Base-by-base conservation (phyloP, 1,139 yeast genomes). In the Yamadazyma blattariae region DNA sequence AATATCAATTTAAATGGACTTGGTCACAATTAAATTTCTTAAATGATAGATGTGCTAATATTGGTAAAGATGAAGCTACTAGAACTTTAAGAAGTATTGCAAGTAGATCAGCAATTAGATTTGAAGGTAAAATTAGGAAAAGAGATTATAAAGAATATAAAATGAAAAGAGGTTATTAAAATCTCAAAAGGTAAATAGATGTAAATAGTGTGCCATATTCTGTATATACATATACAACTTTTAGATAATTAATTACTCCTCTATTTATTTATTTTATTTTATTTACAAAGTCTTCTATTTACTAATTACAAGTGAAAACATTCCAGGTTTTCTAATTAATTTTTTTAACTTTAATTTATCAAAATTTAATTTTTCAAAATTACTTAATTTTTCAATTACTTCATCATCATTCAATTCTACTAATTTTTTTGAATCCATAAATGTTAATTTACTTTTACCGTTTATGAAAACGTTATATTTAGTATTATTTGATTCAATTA, bases 1-100 rank as follows among this genome's bases (percentile, higher is more conserved):
- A 76, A 42, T 76, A 74, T 30, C 80, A 79, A 47, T 85, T 86
- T 56, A 64, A 71, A 25, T 89, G 97, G 97, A 71, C 73, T 1
- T 79, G 80, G 68, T 64, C 64, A 32, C 74, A 76, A 47, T 59
- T 82, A 30, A 72, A 69, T 34, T 56, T 61, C 7, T 57, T 83
- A 13, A 65, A 76, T 46, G 47, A 50, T 2, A 70, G 72, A 2
- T 74, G 85, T 12, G 64, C 64, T 3, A 63, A 64, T 5, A 48
- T 76, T 23, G 90, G 86, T 1, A 71, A 75, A 42, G 59, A 56
- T 4, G 56, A 52, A 14, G 59, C 63, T 7, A 63, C 70, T 10
- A 43, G 50, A 12, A 61, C 67, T 1, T 56, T 74, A 10, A 56
- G 71, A 35, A 63, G 61, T 9, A 59, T 71, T 25, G 61, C 61